Conservation (phyloP, 257 asterid genomes). For the Nicotiana knightiana region DNA sequence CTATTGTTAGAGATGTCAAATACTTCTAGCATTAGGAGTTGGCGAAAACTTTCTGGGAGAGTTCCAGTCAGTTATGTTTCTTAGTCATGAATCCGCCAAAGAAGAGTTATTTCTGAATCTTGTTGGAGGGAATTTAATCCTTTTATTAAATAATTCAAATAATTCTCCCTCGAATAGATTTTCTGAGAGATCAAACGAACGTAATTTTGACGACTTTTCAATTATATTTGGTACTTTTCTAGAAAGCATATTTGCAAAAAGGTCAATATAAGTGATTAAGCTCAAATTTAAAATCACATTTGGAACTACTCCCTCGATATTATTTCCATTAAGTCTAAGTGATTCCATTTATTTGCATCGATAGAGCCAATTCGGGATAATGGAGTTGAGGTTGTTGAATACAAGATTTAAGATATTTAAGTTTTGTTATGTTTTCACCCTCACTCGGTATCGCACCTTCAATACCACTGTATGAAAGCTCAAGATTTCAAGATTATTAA, state of each 20-base stretch:
- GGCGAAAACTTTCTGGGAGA: conserved; percentile 17
- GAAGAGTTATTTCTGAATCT: neutral
- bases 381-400: no score
- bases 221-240: neutral
- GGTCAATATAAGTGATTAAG: conserved; percentile 5
- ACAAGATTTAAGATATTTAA: conserved; percentile 10
- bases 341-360: neutral
- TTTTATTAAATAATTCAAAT: neutral
- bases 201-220: no score
- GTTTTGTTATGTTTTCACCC: conserved; percentile 20
- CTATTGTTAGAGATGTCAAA: neutral
- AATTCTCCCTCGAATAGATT: conserved; percentile 12
- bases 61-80: neutral
- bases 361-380: neutral
- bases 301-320: conserved; percentile 18
- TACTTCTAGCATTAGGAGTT: neutral
- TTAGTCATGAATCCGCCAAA: neutral
- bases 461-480: neutral
- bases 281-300: conserved; percentile 16
- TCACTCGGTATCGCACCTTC: neutral
- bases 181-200: neutral
- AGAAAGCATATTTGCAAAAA: conserved; percentile 10
- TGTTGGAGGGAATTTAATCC: conserved; percentile 7
- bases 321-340: neutral
- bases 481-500: neutral